Evolutionary conservation across 1,139 yeast species (phyloP).

Genomic region (Candida dubliniensis): DNA sequence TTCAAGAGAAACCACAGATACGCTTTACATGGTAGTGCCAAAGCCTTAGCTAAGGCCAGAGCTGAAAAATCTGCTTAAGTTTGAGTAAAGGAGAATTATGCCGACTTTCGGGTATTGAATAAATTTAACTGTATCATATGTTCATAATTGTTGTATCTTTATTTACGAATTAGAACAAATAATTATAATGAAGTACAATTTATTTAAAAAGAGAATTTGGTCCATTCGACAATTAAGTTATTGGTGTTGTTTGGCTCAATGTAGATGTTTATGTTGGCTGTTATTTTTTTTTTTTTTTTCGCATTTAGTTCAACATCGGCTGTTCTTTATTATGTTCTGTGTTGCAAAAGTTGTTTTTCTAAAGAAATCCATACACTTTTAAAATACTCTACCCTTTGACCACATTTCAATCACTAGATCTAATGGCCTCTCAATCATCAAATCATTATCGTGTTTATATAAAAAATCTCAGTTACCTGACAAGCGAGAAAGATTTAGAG

Average conservation of each 20-base stretch:
- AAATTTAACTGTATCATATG: constrained; percentile 9
- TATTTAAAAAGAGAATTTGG: constrained; percentile 3
- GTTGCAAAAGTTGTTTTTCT: no score
- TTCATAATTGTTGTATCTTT: constrained; percentile 15
- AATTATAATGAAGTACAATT: constrained; percentile 10
- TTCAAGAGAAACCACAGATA: constrained; percentile 99
- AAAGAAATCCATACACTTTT: no score
- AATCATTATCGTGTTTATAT: constrained; percentile 57
- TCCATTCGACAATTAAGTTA: no score
- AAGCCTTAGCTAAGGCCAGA: constrained; percentile 82
- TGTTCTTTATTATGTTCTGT: no score
- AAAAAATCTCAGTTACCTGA: constrained; percentile 79
- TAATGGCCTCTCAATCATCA: constrained; percentile 4
- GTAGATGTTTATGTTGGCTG: no score
- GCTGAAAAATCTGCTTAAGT: constrained; percentile 41
- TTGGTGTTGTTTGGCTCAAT: no score
- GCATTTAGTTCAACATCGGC: no score
- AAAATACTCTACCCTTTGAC: no score
- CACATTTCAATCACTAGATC: neutral
- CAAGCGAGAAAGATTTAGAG: constrained; percentile 69
- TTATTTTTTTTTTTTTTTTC: no score
- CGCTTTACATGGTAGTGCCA: constrained; percentile 97
- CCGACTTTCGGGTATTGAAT: neutral
- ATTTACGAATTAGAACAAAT: constrained; percentile 19
- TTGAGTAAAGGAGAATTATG: neutral